Evolutionary conservation across 164 flowering plant species (phyloP).

Genomic region (Aristolochia californica): DNA sequence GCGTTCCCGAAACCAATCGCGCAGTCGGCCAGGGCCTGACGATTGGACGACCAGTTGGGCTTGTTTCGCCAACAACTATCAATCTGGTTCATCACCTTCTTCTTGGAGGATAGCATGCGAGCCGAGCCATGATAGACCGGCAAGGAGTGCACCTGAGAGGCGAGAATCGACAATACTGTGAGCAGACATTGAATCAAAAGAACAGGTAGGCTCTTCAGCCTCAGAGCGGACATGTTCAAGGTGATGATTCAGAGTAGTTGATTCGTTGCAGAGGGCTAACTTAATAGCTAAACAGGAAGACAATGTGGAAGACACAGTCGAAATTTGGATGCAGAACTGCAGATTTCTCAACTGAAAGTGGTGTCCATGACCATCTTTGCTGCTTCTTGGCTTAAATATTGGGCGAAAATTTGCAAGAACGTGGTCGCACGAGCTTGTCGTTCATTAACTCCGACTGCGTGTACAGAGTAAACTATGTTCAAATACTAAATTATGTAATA

Average conservation of each 20-base stretch:
- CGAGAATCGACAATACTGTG: slow-evolving; percentile 3
- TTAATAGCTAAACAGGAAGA: too few species aligned
- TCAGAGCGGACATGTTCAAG: too few species aligned
- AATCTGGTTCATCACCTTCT: slow-evolving; percentile 13
- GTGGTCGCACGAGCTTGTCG: slow-evolving; percentile 1
- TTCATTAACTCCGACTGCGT: too few species aligned
- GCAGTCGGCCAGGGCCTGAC: slow-evolving; percentile 19
- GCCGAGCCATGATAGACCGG: neutral
- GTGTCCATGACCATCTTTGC: slow-evolving; percentile 5
- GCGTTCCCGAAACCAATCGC: slow-evolving; percentile 22
- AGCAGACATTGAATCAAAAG: too few species aligned
- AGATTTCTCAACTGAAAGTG: slow-evolving; percentile 1
- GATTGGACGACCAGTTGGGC: slow-evolving; percentile 17
- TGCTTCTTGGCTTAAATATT: neutral
- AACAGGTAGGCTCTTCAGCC: too few species aligned
- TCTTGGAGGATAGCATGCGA: neutral
- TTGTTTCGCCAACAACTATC: slow-evolving; percentile 19
- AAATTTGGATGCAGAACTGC: slow-evolving; percentile 14
- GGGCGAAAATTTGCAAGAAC: slow-evolving; percentile 3
- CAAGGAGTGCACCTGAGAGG: neutral
- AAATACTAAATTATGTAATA: neutral
- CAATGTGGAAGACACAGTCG: too few species aligned
- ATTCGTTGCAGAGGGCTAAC: too few species aligned
- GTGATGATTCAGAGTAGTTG: too few species aligned
- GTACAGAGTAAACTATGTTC: neutral